These are phyloP conservation scores for Achaetomiella virescens DNA, from an alignment of 495 filamentous ascomycete genomes.

Conservation along the genomic window DNA sequence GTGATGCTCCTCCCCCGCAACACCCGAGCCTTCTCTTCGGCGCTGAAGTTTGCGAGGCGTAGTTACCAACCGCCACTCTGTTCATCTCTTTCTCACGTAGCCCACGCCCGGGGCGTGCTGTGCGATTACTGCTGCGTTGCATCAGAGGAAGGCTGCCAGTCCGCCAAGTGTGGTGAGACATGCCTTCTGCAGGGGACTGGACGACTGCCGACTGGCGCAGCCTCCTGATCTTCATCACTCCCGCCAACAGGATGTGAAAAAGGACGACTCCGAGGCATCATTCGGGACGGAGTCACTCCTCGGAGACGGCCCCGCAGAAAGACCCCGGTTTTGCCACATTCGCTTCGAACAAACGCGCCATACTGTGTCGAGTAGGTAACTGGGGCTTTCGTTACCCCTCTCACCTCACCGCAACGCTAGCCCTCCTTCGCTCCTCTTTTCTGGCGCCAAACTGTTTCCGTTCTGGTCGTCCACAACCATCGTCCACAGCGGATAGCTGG, in stretches of 20 bases:
- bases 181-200: neutral
- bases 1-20: neutral
- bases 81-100: no score
- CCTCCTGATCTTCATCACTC: neutral
- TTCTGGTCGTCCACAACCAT: conserved; percentile 1
- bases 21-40: neutral
- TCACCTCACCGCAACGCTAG: neutral
- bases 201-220: conserved; percentile 10
- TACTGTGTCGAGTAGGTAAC: no score
- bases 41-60: neutral
- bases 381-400: conserved; percentile 23
- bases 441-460: conserved; percentile 1
- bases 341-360: neutral
- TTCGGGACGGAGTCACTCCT: no score
- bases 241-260: neutral
- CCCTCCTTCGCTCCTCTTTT: neutral
- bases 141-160: neutral
- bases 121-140: neutral
- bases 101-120: no score
- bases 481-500: neutral
- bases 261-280: no score
- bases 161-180: neutral
- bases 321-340: neutral
- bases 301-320: neutral
- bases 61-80: neutral